Evolutionary conservation across 345 rosid species (phyloP).

Genomic region (Viola odorata): DNA sequence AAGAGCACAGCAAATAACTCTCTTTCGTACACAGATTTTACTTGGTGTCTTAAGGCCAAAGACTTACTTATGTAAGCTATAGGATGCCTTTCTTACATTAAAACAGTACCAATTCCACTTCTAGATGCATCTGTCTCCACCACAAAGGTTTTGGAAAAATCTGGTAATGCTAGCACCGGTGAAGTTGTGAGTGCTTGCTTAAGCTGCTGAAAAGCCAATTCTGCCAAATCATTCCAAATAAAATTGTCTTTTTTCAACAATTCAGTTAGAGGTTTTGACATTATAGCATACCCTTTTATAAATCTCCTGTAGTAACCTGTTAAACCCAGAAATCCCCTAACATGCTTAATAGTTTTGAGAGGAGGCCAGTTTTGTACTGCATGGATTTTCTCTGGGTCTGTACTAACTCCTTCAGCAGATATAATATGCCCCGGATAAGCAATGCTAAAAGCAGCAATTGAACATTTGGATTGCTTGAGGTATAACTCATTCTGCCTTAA

Average conservation of each 20-base stretch:
- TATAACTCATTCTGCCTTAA: too few species aligned
- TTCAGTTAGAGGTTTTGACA: not conserved
- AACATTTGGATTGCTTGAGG: too few species aligned
- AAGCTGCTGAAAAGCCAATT: not conserved
- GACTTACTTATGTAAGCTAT: not conserved
- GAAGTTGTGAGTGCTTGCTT: not conserved
- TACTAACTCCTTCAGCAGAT: not conserved
- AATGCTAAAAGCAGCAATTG: not conserved
- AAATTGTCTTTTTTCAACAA: not conserved
- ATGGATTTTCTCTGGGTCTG: not conserved
- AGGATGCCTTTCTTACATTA: not conserved
- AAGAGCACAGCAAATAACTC: conserved; percentile 1
- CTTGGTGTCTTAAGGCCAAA: not conserved
- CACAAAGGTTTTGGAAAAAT: not conserved
- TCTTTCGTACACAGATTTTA: not conserved
- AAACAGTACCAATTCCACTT: not conserved
- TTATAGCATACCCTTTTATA: not conserved
- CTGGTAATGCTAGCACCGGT: not conserved
- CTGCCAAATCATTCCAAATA: not conserved
- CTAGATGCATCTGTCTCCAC: not conserved
- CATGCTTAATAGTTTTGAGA: not conserved
- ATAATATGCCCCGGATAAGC: not conserved
- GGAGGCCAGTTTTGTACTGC: not conserved
- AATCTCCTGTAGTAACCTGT: not conserved
- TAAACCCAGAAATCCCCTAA: not conserved